phyloP scores from a whole-genome alignment of 129 eudicot species.

The Flaveria trinervia region DNA sequence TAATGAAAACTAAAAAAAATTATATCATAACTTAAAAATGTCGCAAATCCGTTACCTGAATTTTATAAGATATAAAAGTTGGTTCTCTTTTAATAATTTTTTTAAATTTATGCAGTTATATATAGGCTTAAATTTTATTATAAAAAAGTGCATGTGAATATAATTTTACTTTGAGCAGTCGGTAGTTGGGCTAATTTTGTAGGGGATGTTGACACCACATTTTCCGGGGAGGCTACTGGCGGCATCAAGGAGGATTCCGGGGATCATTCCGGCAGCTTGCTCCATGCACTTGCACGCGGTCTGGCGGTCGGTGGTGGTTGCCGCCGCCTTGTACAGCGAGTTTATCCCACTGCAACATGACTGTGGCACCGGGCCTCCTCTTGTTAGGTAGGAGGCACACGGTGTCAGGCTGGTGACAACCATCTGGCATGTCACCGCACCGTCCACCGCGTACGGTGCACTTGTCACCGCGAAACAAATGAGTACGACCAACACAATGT shows the following conservation, averaged over 20 bases:
- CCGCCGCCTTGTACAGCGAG: conserved; percentile 38
- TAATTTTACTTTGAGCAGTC: conserved; percentile 55
- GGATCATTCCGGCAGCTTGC: conserved; percentile 31
- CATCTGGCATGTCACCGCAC: conserved; percentile 35
- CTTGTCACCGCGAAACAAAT: conserved; percentile 29
- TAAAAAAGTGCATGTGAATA: conserved; percentile 1
- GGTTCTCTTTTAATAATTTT: too few species aligned
- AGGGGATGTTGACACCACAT: conserved; percentile 57
- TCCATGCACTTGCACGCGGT: conserved; percentile 52
- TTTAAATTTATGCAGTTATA: too few species aligned
- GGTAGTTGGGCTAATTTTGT: conserved; percentile 51
- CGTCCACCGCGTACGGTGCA: conserved; percentile 28
- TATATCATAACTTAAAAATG: too few species aligned
- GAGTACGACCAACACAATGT: conserved; percentile 26
- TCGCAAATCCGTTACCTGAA: too few species aligned
- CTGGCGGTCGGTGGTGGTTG: conserved; percentile 49
- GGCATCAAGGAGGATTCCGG: conserved; percentile 29
- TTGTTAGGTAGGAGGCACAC: conserved; percentile 37
- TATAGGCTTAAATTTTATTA: background rate
- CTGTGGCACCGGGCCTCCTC: conserved; percentile 34
- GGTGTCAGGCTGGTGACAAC: conserved; percentile 37
- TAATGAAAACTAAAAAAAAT: too few species aligned
- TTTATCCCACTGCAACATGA: conserved; percentile 51
- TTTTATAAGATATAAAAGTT: too few species aligned
- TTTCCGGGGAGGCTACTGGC: conserved; percentile 48